Percentiles rank a stretch among this genome's conserved stretches.
phyloP scores from a whole-genome alignment of 352 stramenopile species.

The Globisporangium abappressorium region DNA sequence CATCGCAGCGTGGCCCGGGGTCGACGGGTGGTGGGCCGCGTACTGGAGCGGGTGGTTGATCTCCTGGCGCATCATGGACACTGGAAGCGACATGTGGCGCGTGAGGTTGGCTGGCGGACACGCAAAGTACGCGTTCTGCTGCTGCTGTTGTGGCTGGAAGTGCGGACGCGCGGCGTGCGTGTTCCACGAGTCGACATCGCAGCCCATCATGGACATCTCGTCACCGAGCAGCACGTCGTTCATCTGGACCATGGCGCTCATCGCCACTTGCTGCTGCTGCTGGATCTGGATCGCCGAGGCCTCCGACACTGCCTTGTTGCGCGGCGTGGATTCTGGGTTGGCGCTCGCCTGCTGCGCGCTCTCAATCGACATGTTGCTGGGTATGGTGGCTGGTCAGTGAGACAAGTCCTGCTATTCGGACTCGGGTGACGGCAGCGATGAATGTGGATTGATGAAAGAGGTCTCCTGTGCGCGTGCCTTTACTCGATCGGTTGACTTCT shows the following conservation, averaged over 20 bases:
- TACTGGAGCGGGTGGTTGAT: conserved; percentile 22
- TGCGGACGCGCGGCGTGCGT: conserved; percentile 30
- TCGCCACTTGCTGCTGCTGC: conserved; percentile 23
- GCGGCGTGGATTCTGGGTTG: conserved; percentile 20
- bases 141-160: conserved; percentile 24
- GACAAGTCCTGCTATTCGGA: conserved; percentile 20
- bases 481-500: background rate
- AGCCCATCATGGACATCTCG: conserved; percentile 65
- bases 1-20: conserved; percentile 26
- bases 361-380: conserved; percentile 43
- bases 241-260: conserved; percentile 21
- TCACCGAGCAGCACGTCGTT: conserved; percentile 60
- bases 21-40: conserved; percentile 9
- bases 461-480: background rate
- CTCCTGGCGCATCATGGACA: conserved; percentile 42
- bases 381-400: background rate
- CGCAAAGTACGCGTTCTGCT: conserved; percentile 30
- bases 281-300: conserved; percentile 8
- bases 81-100: conserved; percentile 64
- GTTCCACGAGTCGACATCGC: conserved; percentile 57
- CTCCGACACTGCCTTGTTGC: conserved; percentile 10
- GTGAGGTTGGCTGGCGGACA: conserved; percentile 56
- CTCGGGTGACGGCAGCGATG: background rate
- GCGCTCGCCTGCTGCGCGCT: conserved; percentile 25
- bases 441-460: background rate